phyloP scores from a whole-genome alignment of 192 early-diverging fungal genomes.

The Coemansia reversa region DNA sequence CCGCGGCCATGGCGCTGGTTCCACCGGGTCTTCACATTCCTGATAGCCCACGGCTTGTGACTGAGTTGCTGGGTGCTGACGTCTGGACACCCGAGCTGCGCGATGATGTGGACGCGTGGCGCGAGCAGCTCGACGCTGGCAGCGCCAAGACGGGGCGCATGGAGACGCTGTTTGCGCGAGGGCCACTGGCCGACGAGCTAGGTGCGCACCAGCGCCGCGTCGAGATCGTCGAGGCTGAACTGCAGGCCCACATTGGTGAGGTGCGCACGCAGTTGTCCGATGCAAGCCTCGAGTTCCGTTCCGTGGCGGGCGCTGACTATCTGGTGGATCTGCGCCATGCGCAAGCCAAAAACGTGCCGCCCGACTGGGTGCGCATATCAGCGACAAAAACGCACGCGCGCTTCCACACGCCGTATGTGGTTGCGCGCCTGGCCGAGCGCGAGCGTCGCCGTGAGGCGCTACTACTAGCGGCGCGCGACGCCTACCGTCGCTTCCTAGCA shows the following conservation, averaged over 20 bases:
- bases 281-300: slow-evolving; percentile 56
- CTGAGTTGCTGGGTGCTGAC: slow-evolving; percentile 37
- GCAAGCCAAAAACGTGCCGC: slow-evolving; percentile 60
- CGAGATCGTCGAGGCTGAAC: slow-evolving; percentile 56
- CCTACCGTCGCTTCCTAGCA: slow-evolving; percentile 65
- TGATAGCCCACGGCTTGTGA: slow-evolving; percentile 24
- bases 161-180: slow-evolving; percentile 59
- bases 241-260: slow-evolving; percentile 53
- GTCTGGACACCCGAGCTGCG: slow-evolving; percentile 41
- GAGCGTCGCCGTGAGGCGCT: slow-evolving; percentile 63
- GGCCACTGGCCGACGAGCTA: slow-evolving; percentile 55
- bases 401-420: slow-evolving; percentile 52
- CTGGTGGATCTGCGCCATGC: slow-evolving; percentile 69
- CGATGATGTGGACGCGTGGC: slow-evolving; percentile 39
- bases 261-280: slow-evolving; percentile 56
- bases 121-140: slow-evolving; percentile 40
- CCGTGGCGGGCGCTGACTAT: slow-evolving; percentile 73
- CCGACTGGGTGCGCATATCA: slow-evolving; percentile 70
- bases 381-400: slow-evolving; percentile 39
- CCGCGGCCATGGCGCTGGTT: slow-evolving; percentile 36
- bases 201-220: slow-evolving; percentile 53
- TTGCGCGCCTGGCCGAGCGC: slow-evolving; percentile 59
- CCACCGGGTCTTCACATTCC: slow-evolving; percentile 12
- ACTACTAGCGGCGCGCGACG: slow-evolving; percentile 61
- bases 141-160: slow-evolving; percentile 57